phyloP scores from a whole-genome alignment of 768 basidiomycete genomes.

The Cystofilobasidium bisporidii region DNA sequence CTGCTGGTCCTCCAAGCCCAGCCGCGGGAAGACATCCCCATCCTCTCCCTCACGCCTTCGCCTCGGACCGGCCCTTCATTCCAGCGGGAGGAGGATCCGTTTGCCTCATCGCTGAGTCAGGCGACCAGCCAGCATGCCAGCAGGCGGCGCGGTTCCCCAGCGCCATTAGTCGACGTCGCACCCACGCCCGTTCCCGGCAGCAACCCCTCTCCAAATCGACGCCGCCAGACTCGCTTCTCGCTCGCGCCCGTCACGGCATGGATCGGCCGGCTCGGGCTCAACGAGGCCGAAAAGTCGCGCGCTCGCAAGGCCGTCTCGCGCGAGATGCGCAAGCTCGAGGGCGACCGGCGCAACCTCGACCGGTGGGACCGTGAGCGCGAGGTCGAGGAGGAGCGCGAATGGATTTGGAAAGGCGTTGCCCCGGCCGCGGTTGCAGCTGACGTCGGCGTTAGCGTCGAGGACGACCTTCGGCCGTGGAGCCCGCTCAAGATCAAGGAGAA shows the following conservation, averaged over 20 bases:
- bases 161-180: background rate
- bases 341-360: slow-evolving; percentile 5
- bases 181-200: no score
- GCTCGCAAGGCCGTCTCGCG: slow-evolving; percentile 4
- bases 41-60: slow-evolving; percentile 10
- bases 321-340: slow-evolving; percentile 9
- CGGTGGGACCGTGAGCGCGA: slow-evolving; percentile 6
- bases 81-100: background rate
- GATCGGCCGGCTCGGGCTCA: background rate
- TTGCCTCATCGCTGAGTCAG: background rate
- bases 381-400: background rate
- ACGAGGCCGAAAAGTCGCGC: background rate
- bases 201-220: no score
- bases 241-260: slow-evolving; percentile 3
- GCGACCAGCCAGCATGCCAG: background rate
- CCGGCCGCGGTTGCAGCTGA: background rate
- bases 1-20: slow-evolving; percentile 2
- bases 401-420: background rate
- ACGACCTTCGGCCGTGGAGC: slow-evolving; percentile 9
- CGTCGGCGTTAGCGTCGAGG: background rate
- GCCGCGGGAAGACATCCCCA: slow-evolving; percentile 12
- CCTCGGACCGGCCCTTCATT: background rate
- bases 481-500: slow-evolving; percentile 10
- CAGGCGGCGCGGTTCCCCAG: background rate
- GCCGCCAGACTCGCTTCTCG: background rate